Base-by-base conservation (phyloP, 345 rosid species). In the Dipteronia dyeriana region DNA sequence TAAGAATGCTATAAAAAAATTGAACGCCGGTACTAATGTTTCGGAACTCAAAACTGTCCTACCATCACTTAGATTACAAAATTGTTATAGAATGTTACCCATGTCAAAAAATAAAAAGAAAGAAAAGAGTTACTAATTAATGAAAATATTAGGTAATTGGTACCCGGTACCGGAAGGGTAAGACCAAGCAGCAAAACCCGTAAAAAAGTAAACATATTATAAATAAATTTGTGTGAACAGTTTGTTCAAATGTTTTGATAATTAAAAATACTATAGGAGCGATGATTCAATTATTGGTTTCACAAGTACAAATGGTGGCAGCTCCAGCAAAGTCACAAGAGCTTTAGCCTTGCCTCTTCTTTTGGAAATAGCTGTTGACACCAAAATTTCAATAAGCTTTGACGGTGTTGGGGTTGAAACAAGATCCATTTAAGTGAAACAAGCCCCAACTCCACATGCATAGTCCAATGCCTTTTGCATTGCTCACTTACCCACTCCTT, bases 371-470 rank as follows among this genome's bases (percentile, higher is more conserved):
- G 88, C 98, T 96, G 83, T 96, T 96, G 70, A 90, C 98, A 49
- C 97, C 98, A 80, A 88, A 95, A 76, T 65, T 84, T 81, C 97
- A 96, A 68, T 95, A 98, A 53, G 95, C 80, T 78, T 79, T 88
- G 49, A 94, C 93, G 23, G 82, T 87, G 89, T 92, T 90, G 65
- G 99, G 98, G 61, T 81, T 79, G 81, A 74, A 96, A 75, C 99
- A 96, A 62, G 86, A 71, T 8, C 89, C 93, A 26, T 76, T 89
- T 67, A 82, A 72, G 72, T 88, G 90, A 80, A 79, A 80, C 99
- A 96, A 38, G 99, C 98, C 14, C 99, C 99, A 71, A 91, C 90
- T 26, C 99, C 97, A 82, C 99, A 96, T 0, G 99, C 98, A 77
- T 90, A 96, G 86, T 96, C 99, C 80, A 96, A 56, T 7, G 97